phyloP scores from a whole-genome alignment of 2,329 filamentous ascomycete genomes.

The Diaporthe citri region DNA sequence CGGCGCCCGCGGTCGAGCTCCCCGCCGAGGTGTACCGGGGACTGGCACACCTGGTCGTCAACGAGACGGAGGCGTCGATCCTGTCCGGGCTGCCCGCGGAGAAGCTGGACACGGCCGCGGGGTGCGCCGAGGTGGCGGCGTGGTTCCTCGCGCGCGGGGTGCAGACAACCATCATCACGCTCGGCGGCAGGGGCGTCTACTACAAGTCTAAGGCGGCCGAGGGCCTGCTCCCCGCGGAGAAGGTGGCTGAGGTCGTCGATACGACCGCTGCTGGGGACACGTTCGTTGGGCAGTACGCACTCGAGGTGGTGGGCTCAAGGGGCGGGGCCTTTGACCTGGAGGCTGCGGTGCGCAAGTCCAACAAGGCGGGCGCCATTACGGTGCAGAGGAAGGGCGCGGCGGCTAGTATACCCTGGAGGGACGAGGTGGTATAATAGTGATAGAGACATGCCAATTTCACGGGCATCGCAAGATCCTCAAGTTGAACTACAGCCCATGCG shows the following conservation, averaged over 20 bases:
- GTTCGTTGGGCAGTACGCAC: slow-evolving; percentile 89
- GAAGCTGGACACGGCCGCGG: slow-evolving; percentile 61
- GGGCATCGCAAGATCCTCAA: neutral
- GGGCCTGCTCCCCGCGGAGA: slow-evolving; percentile 71
- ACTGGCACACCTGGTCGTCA: slow-evolving; percentile 85
- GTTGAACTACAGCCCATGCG: neutral
- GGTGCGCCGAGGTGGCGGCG: slow-evolving; percentile 61
- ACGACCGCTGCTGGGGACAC: slow-evolving; percentile 96
- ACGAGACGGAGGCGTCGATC: slow-evolving; percentile 88
- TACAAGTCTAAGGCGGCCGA: slow-evolving; percentile 63
- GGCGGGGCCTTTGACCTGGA: slow-evolving; percentile 63
- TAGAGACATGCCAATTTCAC: neutral
- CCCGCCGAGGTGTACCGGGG: slow-evolving; percentile 75
- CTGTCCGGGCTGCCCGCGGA: slow-evolving; percentile 69
- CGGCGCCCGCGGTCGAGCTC: slow-evolving; percentile 80
- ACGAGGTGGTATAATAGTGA: slow-evolving; percentile 53
- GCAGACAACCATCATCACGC: slow-evolving; percentile 82
- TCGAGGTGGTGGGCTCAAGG: slow-evolving; percentile 70
- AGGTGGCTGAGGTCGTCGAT: slow-evolving; percentile 81
- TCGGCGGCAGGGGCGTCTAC: slow-evolving; percentile 84
- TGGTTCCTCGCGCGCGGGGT: slow-evolving; percentile 79
- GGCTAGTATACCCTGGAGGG: slow-evolving; percentile 75
- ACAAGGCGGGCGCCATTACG: slow-evolving; percentile 73
- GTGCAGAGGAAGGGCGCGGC: slow-evolving; percentile 75
- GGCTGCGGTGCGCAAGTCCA: slow-evolving; percentile 71